Percentiles rank a stretch among this genome's conserved stretches.
Evolutionary conservation across 352 stramenopile genomes (phyloP).

Genomic region (Pythium aphanidermatum): DNA sequence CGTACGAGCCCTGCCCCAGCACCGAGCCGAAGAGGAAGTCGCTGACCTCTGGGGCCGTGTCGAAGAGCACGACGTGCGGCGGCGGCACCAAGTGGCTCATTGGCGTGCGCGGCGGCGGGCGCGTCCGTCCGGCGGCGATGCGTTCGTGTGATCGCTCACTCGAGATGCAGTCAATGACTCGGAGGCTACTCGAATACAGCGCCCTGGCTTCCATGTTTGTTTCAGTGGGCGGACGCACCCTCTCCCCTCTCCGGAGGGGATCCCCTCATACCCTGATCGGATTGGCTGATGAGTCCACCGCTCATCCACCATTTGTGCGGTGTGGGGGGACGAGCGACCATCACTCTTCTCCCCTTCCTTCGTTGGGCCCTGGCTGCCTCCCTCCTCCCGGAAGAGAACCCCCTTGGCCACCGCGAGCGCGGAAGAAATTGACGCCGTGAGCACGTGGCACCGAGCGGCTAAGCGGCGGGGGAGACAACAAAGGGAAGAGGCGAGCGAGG

Average conservation of each 20-base stretch:
- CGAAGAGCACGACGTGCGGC: conserved; percentile 45
- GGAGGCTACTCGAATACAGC: conserved; percentile 17
- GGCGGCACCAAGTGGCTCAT: conserved; percentile 21
- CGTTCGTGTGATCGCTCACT: conserved; percentile 10
- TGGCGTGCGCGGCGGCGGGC: no score
- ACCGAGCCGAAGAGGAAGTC: conserved; percentile 87
- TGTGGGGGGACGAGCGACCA: conserved; percentile 13
- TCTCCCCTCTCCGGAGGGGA: conserved; percentile 19
- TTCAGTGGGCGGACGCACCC: conserved; percentile 13
- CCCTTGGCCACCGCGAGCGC: conserved; percentile 10
- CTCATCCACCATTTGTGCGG: conserved; percentile 12
- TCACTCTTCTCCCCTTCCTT: conserved; percentile 19
- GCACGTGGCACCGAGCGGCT: not conserved
- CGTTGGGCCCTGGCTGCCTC: no score
- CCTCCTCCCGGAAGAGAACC: no score
- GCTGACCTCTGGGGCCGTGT: conserved; percentile 53
- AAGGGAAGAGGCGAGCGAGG: conserved; percentile 3
- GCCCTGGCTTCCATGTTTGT: conserved; percentile 3
- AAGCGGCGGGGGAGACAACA: not conserved
- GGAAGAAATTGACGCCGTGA: conserved; percentile 21
- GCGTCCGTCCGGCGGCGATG: not conserved
- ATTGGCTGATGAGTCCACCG: conserved; percentile 14
- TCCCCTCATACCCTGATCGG: conserved; percentile 9
- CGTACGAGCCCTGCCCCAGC: conserved; percentile 85
- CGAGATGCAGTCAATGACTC: conserved; percentile 3